These are phyloP conservation scores for Waltergamsia citrina DNA, from an alignment of 2,329 filamentous ascomycete species.

Conservation along the genomic window DNA sequence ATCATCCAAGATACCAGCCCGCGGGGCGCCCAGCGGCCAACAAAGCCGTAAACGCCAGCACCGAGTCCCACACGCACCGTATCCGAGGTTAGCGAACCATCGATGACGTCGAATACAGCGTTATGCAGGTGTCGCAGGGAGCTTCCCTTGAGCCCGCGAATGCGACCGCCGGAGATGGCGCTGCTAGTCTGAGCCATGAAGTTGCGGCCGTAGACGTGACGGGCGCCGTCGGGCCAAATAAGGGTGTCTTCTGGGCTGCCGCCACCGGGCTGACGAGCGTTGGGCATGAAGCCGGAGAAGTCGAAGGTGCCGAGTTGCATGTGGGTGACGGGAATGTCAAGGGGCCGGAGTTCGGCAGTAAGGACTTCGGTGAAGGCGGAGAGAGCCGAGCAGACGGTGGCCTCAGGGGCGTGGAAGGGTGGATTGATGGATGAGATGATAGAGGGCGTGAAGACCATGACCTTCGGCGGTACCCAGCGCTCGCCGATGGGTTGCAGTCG, in stretches of 20 bases:
- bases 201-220: constrained; percentile 53
- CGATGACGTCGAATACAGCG: constrained; percentile 82
- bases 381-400: constrained; percentile 77
- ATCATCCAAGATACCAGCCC: constrained; percentile 89
- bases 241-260: constrained; percentile 37
- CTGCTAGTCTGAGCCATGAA: constrained; percentile 46
- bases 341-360: constrained; percentile 65
- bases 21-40: constrained; percentile 71
- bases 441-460: constrained; percentile 70
- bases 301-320: constrained; percentile 90
- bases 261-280: constrained; percentile 18
- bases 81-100: constrained; percentile 48
- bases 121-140: constrained; percentile 73
- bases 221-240: constrained; percentile 53
- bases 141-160: constrained; percentile 56
- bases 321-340: constrained; percentile 73
- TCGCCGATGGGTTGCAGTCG: constrained; percentile 44
- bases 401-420: constrained; percentile 78
- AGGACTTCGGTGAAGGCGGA: constrained; percentile 77
- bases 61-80: constrained; percentile 78
- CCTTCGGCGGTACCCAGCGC: constrained; percentile 48
- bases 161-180: constrained; percentile 44
- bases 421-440: constrained; percentile 74
- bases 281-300: constrained; percentile 56
- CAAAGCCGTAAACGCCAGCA: constrained; percentile 72